Evolutionary conservation across 108 stramenopile species (phyloP).

Genomic region (Schizochytrium sp.): DNA sequence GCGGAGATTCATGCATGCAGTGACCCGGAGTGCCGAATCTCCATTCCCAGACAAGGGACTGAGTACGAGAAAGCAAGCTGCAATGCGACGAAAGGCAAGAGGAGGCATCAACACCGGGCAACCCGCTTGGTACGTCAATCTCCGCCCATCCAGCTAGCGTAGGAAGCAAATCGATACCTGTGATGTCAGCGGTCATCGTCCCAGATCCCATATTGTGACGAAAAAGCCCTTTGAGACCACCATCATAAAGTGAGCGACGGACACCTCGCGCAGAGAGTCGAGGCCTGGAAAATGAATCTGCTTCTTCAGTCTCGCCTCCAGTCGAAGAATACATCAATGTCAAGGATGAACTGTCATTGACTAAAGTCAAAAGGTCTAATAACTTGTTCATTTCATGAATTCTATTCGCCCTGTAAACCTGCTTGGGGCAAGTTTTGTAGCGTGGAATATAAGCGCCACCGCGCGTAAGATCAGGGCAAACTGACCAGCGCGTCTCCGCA

Average conservation of each 20-base stretch:
- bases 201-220: background rate
- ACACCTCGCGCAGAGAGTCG: background rate
- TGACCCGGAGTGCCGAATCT: background rate
- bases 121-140: background rate
- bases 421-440: slow-evolving; percentile 20
- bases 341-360: background rate
- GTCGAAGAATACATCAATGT: background rate
- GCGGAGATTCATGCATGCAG: slow-evolving; percentile 49
- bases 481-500: slow-evolving; percentile 44
- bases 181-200: background rate
- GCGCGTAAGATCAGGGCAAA: slow-evolving; percentile 25
- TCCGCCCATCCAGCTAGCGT: slow-evolving; percentile 28
- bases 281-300: background rate
- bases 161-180: slow-evolving; percentile 33
- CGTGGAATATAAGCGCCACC: background rate
- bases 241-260: slow-evolving; percentile 47
- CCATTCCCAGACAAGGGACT: slow-evolving; percentile 57
- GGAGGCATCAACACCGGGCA: background rate
- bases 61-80: background rate
- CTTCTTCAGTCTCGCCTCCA: slow-evolving; percentile 47
- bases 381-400: background rate
- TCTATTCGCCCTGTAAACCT: slow-evolving; percentile 32
- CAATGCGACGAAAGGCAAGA: background rate
- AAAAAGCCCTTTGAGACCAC: background rate
- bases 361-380: background rate